Evolutionary conservation across 1,284 basidiomycete genomes (phyloP).

Genomic region (Ustilago loliicola): DNA sequence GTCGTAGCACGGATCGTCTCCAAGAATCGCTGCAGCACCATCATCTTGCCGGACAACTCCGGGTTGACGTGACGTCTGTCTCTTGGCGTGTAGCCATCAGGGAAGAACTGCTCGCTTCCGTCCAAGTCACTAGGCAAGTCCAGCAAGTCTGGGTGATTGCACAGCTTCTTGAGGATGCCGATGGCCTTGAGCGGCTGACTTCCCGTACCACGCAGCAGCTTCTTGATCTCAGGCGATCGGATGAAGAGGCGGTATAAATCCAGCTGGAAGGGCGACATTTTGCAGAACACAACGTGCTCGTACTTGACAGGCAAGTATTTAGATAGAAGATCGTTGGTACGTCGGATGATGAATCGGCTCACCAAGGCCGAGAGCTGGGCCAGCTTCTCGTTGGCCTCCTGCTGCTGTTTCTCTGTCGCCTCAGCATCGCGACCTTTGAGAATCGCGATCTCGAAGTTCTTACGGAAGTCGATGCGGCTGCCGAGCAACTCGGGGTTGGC

Average conservation of each 20-base stretch:
- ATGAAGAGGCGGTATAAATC: conserved; percentile 93
- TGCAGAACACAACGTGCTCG: conserved; percentile 98
- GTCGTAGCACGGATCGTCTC: conserved; percentile 63
- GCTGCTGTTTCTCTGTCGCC: conserved; percentile 85
- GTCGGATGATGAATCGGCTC: conserved; percentile 95
- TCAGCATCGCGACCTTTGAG: conserved; percentile 92
- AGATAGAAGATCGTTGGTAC: conserved; percentile 95
- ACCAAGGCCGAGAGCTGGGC: conserved; percentile 92
- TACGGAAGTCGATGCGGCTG: conserved; percentile 90
- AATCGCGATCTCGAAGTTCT: conserved; percentile 95
- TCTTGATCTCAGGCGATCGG: conserved; percentile 92
- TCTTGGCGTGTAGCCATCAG: conserved; percentile 80
- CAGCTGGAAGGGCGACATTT: conserved; percentile 87
- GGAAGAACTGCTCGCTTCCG: conserved; percentile 86
- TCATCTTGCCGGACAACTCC: conserved; percentile 74
- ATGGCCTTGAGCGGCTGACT: conserved; percentile 98
- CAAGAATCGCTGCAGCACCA: conserved; percentile 81
- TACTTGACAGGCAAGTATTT: conserved; percentile 99
- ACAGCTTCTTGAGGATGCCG: conserved; percentile 94
- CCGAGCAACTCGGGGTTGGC: conserved; percentile 97
- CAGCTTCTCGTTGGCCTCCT: conserved; percentile 87
- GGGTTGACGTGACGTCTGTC: conserved; percentile 64
- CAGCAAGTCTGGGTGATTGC: conserved; percentile 95
- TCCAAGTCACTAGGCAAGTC: conserved; percentile 87
- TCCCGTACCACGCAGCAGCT: conserved; percentile 86